Evolutionary conservation across 495 filamentous ascomycete genomes (phyloP).

Genomic region (Penicillium goetzii): DNA sequence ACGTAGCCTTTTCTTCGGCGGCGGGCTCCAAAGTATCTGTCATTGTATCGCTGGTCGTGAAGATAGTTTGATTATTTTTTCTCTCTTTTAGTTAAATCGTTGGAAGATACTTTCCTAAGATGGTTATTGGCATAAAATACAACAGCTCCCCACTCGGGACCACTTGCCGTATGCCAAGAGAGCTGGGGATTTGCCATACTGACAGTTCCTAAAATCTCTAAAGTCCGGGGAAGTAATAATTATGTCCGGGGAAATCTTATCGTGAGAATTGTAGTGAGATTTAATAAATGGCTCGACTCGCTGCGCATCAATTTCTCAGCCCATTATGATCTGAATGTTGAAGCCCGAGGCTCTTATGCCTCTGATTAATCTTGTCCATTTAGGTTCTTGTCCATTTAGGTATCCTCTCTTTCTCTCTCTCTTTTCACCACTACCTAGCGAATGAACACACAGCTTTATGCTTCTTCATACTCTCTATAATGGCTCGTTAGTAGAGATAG

Average conservation of each 20-base stretch:
- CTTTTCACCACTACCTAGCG: too few relatives aligned
- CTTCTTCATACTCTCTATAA: too few relatives aligned
- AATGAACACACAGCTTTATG: too few relatives aligned
- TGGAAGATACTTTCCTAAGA: neutral
- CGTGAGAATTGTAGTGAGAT: neutral
- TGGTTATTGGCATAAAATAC: neutral
- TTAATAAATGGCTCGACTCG: neutral
- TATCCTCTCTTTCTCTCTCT: too few relatives aligned
- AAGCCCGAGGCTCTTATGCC: neutral
- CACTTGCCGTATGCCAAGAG: constrained; percentile 4
- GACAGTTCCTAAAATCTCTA: neutral
- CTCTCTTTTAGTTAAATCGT: neutral
- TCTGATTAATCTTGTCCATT: too few relatives aligned
- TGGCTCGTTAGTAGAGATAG: neutral
- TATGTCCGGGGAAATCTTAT: neutral
- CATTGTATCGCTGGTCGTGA: neutral
- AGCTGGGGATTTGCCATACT: neutral
- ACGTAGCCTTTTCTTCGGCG: neutral
- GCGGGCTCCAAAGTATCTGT: neutral
- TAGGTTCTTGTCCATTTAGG: too few relatives aligned
- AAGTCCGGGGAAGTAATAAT: neutral
- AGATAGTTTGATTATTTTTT: neutral
- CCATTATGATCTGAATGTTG: neutral
- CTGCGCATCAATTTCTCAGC: neutral
- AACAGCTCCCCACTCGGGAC: constrained; percentile 1